Evolutionary conservation across 2,329 filamentous ascomycete species (phyloP), one percentile per base, ranked within the genome.

Genomic region (Sclerotinia glacialis): DNA sequence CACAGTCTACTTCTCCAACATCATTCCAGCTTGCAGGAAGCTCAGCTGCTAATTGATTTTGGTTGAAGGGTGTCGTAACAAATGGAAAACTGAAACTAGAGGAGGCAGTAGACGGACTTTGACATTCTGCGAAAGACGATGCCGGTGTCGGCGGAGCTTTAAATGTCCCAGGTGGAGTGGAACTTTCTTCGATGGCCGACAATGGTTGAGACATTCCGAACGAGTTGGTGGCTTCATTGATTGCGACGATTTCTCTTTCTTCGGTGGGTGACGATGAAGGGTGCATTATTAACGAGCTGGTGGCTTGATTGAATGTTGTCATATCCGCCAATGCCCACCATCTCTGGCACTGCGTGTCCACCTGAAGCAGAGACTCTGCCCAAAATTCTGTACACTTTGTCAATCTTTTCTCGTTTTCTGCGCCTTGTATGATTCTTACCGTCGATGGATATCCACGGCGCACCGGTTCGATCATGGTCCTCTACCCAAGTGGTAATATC

Each of bases 311-410:
- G 16, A 61, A 50, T 11, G 16, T 26, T 23, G 44, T 49, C 28
- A 61, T 50, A 49, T 61, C 42, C 12, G 58, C 58, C 44, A 61
- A 50, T 12, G 11, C n/a, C 58, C 58, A 49, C 58, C 58, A 61
- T 49, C 28, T 61, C 28, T 61, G 58, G n/a, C 58, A 61, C 44
- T 61, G 58, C 8, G 8, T 34, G 5, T 61, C 58, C 8, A 61
- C 58, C 26, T 61, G 28, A 12, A 49, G 28, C n/a, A 61, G 5
- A 21, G 58, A 61, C 0, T 49, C 31, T 26, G 44, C 28, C 31
- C 26, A 26, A 12, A 61, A 49, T 9, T 49, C 44, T 61, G n/a
- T 16, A 12, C 1, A 12, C n/a, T 21, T 37, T 40, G 58, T 61
- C 31, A 61, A 31, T 12, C 49, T 21, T 2, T 61, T 26, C 44